Base-by-base conservation (phyloP, 2,329 filamentous ascomycete genomes). In the Penicillium hordei region DNA sequence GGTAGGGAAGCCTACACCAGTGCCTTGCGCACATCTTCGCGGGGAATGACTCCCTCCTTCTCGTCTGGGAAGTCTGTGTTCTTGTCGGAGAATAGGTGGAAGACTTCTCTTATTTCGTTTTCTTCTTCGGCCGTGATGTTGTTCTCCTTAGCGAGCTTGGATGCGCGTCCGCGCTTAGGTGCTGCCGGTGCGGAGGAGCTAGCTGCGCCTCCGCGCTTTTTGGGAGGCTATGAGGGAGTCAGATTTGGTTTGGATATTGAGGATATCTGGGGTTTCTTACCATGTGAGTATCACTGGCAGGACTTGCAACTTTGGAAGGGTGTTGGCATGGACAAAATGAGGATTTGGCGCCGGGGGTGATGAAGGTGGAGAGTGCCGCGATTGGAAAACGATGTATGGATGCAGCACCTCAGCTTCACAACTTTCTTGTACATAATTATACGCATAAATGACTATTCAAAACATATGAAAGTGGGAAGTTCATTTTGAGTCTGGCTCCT, bases 61-160 rank as follows among this genome's bases (percentile, higher is more conserved):
- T 93, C 88, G 51, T 88, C 85, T 21, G 86, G 82, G 74, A 85
- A 85, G 36, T 87, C 85, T 65, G 89, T 83, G 51, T 75, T 66
- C 23, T 69, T 59, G 1, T 70, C 64, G 1, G 87, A 80, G 73
- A 97, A 99, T 8, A 97, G 83, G 23, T 84, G 82, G 75, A 94
- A 97, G 15, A 93, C 93, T 75, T 97, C 93, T 68, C 86, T 87
- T 71, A 99, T 96, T 77, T 97, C 92, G 65, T 84, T 83, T 77
- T 97, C 93, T 76, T 97, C 89, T 63, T 89, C 86, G 40, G 87
- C 89, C 15, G 86, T 88, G 70, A 97, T 86, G 74, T 92, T 88
- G 82, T 97, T 87, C 71, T 96, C 91, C 77, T 93, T 93, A 31
- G 93, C 93, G 67, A 97, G 90, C 75, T 92, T 95, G 58, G 93